These are phyloP conservation scores for Geranium incanum DNA, from an alignment of 441 rosid genomes.

Conservation along the genomic window DNA sequence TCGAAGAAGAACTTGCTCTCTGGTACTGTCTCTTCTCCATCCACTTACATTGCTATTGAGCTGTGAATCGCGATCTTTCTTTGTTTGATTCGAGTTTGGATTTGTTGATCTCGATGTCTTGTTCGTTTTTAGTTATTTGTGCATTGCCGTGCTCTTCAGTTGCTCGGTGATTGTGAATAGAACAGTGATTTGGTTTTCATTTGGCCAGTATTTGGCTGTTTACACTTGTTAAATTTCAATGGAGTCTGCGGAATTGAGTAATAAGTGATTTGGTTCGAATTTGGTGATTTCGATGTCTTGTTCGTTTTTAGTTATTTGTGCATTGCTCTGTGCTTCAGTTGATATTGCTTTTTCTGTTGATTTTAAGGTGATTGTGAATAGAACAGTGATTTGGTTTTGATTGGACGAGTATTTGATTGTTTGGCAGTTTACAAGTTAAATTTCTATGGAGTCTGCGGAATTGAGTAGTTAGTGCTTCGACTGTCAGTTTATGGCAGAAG, in stretches of 20 bases:
- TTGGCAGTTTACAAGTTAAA: neutral
- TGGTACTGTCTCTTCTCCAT: constrained; percentile 31
- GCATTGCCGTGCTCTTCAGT: neutral
- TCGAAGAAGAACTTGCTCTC: constrained; percentile 42
- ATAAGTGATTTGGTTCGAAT: neutral
- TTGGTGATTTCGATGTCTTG: neutral
- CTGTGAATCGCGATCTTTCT: neutral
- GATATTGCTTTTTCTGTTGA: neutral
- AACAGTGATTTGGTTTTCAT: no score
- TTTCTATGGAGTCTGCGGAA: neutral
- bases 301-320: neutral
- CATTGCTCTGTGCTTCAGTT: neutral
- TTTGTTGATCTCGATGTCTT: neutral
- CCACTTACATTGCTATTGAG: neutral
- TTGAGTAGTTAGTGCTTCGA: neutral
- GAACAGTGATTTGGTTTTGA: neutral
- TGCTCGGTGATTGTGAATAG: no score
- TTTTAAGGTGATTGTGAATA: neutral
- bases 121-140: neutral
- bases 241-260: no score
- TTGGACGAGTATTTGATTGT: neutral
- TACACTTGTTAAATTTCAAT: no score
- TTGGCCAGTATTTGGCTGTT: no score
- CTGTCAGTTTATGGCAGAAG: neutral
- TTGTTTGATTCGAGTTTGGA: neutral